Percentiles rank a stretch among this genome's conserved stretches.
phyloP scores from a whole-genome alignment of 177 flowering plant genomes.

The Vitis hybrid region DNA sequence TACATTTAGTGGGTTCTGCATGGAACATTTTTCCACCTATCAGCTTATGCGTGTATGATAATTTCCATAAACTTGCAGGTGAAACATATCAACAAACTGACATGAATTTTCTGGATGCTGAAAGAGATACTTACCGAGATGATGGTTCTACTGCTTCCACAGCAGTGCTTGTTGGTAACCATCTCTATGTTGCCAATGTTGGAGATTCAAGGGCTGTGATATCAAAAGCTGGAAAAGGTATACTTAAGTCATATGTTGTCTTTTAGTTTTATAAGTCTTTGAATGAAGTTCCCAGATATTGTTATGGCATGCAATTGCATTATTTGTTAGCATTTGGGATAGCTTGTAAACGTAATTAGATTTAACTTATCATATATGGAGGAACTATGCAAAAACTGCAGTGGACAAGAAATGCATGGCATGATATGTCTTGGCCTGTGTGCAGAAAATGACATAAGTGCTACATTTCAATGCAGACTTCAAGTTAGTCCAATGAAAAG shows the following conservation, averaged over 20 bases:
- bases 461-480: no score
- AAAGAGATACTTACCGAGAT: constrained; percentile 79
- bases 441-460: neutral
- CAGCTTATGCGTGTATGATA: neutral
- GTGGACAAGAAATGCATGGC: neutral
- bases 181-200: constrained; percentile 95
- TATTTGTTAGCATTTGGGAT: no score
- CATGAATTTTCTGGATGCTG: constrained; percentile 74
- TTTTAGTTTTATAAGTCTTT: neutral
- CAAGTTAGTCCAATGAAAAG: no score
- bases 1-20: constrained; percentile 11
- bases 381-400: neutral
- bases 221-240: constrained; percentile 92
- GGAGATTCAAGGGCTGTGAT: constrained; percentile 92
- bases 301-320: neutral
- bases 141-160: constrained; percentile 99
- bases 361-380: no score
- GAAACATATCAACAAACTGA: constrained; percentile 87
- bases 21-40: neutral
- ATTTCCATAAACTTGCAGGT: constrained; percentile 50
- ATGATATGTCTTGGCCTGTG: neutral
- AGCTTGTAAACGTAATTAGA: no score
- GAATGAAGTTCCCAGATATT: neutral
- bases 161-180: constrained; percentile 85
- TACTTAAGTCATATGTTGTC: neutral